Base-by-base conservation (phyloP, 2,329 filamentous ascomycete genomes). In the Trichophyton mentagrophytes region DNA sequence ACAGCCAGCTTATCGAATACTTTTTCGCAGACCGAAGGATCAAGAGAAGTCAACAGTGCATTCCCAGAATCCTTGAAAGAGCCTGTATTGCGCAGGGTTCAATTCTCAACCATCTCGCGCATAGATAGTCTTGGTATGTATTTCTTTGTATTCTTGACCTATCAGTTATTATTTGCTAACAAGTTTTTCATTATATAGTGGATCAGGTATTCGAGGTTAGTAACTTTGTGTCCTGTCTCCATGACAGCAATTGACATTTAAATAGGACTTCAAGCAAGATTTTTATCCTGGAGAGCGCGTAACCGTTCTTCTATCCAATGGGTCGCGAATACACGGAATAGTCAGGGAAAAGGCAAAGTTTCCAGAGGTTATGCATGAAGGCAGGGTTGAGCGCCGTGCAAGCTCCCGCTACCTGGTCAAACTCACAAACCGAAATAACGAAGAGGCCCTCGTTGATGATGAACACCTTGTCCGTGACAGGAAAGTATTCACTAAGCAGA, bases 21-120 rank as follows among this genome's bases (percentile, higher is more conserved):
- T 36, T 36, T 17, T 55, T 33, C 62, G 59, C 65, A 90, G 87
- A 82, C 84, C 68, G 82, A 86, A 65, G 90, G 90, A 65, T 90
- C 90, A 56, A 85, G 86, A 72, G 90, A 95, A 74, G 90, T 97
- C 62, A 90, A 97, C 67, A 89, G 87, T 70, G 84, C 88, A 42
- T 97, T 99, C 67, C 93, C 93, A 17, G 90, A 96, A 73, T 84
- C 89, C 42, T 79, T 99, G 63, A 95, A 95, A 70, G 89, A 89
- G 56, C 93, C 92, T 9, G 89, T 99, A 57, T 78, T 99, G 65
- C 87, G 90, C 64, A 88, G 87, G 70, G 89, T 96, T 40, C 93
- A 99, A 70, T 96, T 95, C 73, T 91, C 89, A 70, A 91, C 85
- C 22, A 85, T 89, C 65, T 93, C 86, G 57, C 85, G 93, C 65